Conservation (phyloP, 495 filamentous ascomycete species). For the Aspergillus avenaceus region DNA sequence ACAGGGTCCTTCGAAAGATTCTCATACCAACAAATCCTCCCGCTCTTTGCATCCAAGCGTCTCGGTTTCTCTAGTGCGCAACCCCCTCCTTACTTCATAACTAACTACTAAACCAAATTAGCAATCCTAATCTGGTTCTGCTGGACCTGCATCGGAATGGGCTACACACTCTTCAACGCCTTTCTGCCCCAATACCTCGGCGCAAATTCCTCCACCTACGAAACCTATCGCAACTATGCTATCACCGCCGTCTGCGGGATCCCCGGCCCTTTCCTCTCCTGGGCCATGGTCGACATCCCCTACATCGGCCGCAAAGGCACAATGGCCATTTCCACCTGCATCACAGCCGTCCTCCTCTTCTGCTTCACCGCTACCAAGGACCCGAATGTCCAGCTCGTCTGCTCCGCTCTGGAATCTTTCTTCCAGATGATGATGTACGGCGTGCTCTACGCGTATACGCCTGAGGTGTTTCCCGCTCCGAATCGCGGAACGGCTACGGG, state of each 20-base stretch:
- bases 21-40: conserved; percentile 47
- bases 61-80: conserved; percentile 40
- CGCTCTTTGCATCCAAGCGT: conserved; percentile 50
- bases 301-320: conserved; percentile 59
- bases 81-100: background rate
- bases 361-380: conserved; percentile 50
- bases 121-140: conserved; percentile 51
- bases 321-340: conserved; percentile 47
- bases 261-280: conserved; percentile 52
- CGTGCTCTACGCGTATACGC: conserved; percentile 58
- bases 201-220: conserved; percentile 27
- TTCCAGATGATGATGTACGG: conserved; percentile 65
- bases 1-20: conserved; percentile 51
- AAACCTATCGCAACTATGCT: conserved; percentile 57
- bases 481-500: conserved; percentile 57
- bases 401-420: conserved; percentile 51
- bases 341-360: conserved; percentile 55
- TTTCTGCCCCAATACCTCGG: conserved; percentile 57
- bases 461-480: conserved; percentile 57
- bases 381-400: conserved; percentile 46
- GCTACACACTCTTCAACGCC: conserved; percentile 55
- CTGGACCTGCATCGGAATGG: conserved; percentile 56
- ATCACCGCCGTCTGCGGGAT: conserved; percentile 55
- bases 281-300: conserved; percentile 52
- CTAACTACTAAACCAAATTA: conserved; percentile 9